Conservation (phyloP, 306 rosid genomes). For the Betula pendula region DNA sequence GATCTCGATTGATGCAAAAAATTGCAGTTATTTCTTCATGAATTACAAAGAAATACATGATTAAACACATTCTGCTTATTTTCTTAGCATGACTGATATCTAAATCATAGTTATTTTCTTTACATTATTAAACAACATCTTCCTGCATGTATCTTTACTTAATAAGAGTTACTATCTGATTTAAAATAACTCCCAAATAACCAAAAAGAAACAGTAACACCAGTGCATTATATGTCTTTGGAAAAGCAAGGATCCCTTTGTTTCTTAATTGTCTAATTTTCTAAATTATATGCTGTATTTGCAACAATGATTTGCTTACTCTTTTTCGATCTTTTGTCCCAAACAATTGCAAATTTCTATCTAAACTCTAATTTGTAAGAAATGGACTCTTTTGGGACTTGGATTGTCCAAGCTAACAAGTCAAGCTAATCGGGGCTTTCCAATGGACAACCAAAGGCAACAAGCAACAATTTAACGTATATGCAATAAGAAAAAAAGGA, state of each 20-base stretch:
- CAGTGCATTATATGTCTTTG: too few species aligned
- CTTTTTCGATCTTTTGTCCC: too few species aligned
- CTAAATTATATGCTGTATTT: too few species aligned
- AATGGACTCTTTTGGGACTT: neutral
- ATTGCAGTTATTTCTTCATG: neutral
- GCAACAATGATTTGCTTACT: too few species aligned
- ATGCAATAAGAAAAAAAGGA: neutral
- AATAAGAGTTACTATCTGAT: neutral
- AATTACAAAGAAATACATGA: neutral
- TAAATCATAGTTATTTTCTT: neutral
- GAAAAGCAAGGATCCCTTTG: too few species aligned
- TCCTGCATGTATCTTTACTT: neutral
- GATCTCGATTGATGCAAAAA: neutral
- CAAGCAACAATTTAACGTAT: neutral
- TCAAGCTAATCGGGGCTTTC: neutral
- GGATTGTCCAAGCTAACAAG: neutral
- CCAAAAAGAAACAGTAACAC: neutral
- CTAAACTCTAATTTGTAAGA: too few species aligned
- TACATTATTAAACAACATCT: neutral
- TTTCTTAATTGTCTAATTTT: too few species aligned
- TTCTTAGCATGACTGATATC: neutral
- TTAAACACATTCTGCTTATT: neutral
- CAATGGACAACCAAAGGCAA: neutral
- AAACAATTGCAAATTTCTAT: too few species aligned
- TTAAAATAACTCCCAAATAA: neutral